Evolutionary conservation across 768 basidiomycete species (phyloP), one percentile per base, ranked within the genome.

Genomic region (Hericium rajendrae): DNA sequence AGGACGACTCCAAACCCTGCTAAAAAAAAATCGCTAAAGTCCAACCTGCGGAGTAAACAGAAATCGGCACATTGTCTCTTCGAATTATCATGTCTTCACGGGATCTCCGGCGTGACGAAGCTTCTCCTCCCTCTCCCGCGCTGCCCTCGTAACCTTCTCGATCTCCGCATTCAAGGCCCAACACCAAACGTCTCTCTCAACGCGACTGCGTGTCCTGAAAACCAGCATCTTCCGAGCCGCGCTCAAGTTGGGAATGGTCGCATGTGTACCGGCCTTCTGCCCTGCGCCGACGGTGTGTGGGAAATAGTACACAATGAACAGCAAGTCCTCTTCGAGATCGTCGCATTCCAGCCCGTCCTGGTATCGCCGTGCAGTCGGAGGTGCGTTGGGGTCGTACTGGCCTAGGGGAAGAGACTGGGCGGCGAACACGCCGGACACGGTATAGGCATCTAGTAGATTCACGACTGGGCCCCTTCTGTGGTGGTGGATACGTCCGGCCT

Each of bases 161-260:
- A 97, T 92, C 72, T 95, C 92, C 48, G 80, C 81, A 59, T 91
- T 93, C 63, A 98, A 71, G 0, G 91, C 91, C 88, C 90, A 97
- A 64, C 92, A 92, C 94, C 94, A 97, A 28, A 86, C 78, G 69
- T 98, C 94, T 28, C 94, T 76, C 70, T 98, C 95, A 39, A 97
- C 74, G 71, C 85, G 84, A 66, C 83, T 92, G 67, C 93, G 76
- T 53, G 87, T 84, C 60, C 83, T 79, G 63, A 88, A 86, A 1
- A 93, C 77, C 15, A 79, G 64, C 56, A 84, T 63, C 67, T 85
- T 84, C 59, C 81, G 73, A 64, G 83, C 84, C 58, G 74, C 76
- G 48, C 76, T 83, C 55, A 85, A 71, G 24, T 72, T 67, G 37
- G 80, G 90, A 38, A 83, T 62, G 28, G 71, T 64, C 39, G 71